A percentile compares a stretch with the other conserved stretches of the same genome.
These are phyloP conservation scores for Serendipita sp. DNA, from an alignment of 768 basidiomycete genomes.

Conservation along the genomic window DNA sequence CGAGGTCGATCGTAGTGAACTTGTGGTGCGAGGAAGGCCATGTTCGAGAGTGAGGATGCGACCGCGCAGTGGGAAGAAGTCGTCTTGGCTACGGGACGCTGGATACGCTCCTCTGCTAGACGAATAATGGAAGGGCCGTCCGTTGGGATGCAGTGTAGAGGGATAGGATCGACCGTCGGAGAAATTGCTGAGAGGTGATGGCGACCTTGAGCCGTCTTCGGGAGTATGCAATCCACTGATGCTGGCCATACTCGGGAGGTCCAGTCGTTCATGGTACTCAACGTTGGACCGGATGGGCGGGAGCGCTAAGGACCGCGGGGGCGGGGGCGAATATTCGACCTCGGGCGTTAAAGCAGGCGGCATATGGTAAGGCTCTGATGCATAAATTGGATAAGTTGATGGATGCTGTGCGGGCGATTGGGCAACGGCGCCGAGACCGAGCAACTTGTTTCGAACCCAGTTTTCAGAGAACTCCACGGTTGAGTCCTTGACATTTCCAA, in stretches of 20 bases:
- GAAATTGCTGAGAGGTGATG: constrained; percentile 1
- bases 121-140: not conserved
- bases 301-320: not conserved
- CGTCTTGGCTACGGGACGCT: not conserved
- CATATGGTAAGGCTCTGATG: not conserved
- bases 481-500: constrained; percentile 4
- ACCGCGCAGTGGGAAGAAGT: not conserved
- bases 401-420: not conserved
- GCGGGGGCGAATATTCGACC: not conserved
- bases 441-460: constrained; percentile 5
- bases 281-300: not conserved
- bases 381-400: not conserved
- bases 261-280: not conserved
- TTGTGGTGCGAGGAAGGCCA: not conserved
- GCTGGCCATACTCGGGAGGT: not conserved
- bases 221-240: not conserved
- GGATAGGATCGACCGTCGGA: not conserved
- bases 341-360: not conserved
- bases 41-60: not conserved
- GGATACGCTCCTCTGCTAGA: not conserved
- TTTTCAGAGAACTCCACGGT: constrained; percentile 1
- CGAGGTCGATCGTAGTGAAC: not conserved
- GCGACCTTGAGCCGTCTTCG: not conserved
- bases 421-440: not conserved
- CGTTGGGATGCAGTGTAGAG: not conserved